These are phyloP conservation scores for Phytopythium oedochilum DNA, from an alignment of 352 stramenopile species.

Conservation along the genomic window DNA sequence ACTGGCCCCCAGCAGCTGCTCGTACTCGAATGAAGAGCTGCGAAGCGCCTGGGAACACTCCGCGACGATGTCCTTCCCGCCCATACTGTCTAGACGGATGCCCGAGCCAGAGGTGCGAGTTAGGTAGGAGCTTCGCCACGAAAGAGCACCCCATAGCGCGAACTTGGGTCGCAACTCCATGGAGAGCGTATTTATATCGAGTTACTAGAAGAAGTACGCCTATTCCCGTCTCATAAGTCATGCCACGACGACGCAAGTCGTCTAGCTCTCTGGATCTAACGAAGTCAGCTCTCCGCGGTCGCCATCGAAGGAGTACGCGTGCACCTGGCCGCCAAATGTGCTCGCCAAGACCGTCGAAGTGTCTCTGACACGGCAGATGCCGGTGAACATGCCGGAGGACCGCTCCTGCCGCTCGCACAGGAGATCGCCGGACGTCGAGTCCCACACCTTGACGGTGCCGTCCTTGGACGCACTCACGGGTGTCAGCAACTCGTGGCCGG, in stretches of 20 bases:
- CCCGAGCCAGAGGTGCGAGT: no score
- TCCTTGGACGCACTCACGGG: conserved; percentile 77
- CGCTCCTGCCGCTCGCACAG: conserved; percentile 45
- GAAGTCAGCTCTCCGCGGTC: neutral
- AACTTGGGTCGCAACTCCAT: no score
- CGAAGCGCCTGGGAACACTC: conserved; percentile 50
- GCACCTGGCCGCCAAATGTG: conserved; percentile 46
- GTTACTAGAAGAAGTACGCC: neutral
- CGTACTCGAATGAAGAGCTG: conserved; percentile 49
- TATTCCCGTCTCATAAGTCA: conserved; percentile 1
- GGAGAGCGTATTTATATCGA: neutral
- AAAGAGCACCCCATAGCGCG: no score
- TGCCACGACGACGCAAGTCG: neutral
- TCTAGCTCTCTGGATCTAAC: neutral
- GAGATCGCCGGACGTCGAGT: conserved; percentile 18
- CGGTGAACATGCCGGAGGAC: conserved; percentile 57
- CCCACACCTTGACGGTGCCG: conserved; percentile 71
- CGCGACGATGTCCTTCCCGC: conserved; percentile 16
- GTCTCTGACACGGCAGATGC: conserved; percentile 27
- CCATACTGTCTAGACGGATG: neutral
- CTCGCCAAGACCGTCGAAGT: conserved; percentile 29
- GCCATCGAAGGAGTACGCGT: conserved; percentile 28
- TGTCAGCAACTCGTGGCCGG: conserved; percentile 18
- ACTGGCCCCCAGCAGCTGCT: conserved; percentile 41
- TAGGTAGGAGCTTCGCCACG: no score